These are phyloP conservation scores for Talaromyces albobiverticillius DNA, from an alignment of 2,329 filamentous ascomycete species.

Conservation along the genomic window DNA sequence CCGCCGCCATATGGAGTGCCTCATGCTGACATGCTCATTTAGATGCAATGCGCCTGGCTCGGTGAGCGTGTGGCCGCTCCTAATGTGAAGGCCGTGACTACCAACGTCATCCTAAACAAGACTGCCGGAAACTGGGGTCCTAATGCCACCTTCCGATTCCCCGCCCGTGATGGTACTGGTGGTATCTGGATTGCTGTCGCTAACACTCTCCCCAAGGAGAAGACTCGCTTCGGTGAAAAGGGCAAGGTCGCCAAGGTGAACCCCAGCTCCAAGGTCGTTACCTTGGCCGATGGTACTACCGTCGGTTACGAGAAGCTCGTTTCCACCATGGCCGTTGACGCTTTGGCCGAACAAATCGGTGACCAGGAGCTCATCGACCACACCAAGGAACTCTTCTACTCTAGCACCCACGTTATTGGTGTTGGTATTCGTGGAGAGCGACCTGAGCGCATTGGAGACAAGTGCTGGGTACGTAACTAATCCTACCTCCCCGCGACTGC, in stretches of 20 bases:
- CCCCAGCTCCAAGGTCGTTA: conserved; percentile 77
- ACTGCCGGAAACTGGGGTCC: conserved; percentile 96
- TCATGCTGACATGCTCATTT: conserved; percentile 5
- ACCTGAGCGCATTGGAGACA: conserved; percentile 95
- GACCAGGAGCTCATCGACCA: conserved; percentile 79
- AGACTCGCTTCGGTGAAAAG: conserved; percentile 83
- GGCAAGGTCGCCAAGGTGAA: conserved; percentile 84
- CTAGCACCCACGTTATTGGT: conserved; percentile 94
- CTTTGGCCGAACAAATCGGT: conserved; percentile 80
- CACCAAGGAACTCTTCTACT: conserved; percentile 93
- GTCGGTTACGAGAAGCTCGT: conserved; percentile 90
- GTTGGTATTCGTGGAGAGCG: conserved; percentile 89
- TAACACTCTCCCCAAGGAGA: conserved; percentile 86
- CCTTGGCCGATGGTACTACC: conserved; percentile 77
- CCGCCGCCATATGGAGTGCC: neutral
- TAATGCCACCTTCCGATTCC: conserved; percentile 98
- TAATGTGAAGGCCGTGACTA: conserved; percentile 88
- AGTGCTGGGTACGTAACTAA: conserved; percentile 76
- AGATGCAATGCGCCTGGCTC: conserved; percentile 99
- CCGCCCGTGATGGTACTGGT: conserved; percentile 89
- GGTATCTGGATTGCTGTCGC: conserved; percentile 99
- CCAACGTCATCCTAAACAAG: conserved; percentile 95
- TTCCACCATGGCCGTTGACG: conserved; percentile 94
- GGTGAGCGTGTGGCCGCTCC: conserved; percentile 97
- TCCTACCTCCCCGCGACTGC: neutral